Base-by-base conservation (phyloP, 345 rosid genomes). In the Populus davidiana region DNA sequence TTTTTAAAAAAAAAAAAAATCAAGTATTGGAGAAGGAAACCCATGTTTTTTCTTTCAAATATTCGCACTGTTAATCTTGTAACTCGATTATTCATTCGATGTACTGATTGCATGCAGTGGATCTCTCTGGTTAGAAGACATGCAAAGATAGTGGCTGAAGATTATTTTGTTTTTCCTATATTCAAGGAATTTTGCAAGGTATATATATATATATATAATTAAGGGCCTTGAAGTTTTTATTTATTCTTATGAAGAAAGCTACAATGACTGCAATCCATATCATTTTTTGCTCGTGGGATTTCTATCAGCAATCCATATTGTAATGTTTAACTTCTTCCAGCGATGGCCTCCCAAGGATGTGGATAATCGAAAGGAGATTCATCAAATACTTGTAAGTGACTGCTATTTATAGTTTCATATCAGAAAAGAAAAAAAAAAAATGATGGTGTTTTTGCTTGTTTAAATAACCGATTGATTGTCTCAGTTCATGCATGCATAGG, bases 121-220 rank as follows among this genome's bases (percentile, higher is more conserved):
- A 69, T 81, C 62, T 9, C 81, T 61, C 70, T 81, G 71, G 67
- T 81, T 36, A 64, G 84, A 64, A 78, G 71, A 52, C 84, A 81
- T 54, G 84, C 81, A 29, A 67, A 78, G 49, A 23, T 81, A 8
- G 74, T 81, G 41, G 73, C 66, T 27, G 75, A 74, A 29, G 84
- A 81, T 61, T 11, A n/a, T 9, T 63, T 25, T 31, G 31, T 81
- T 9, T 70, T 77, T 10, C 62, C 84, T 29, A 33, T 81, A 75
- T 77, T 81, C 71, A 52, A 50, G 72, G 69, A 74, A 74, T 70
- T 63, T 65, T 81, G 84, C 79, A 77, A 78, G 84, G 84, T 78
- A 77, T 35, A 50, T 69, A 39, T 39, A 39, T 33, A 38, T 39
- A 39, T 3, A 33, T 3, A 33, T 33, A 33, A 33, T 33, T 33